phyloP scores from a whole-genome alignment of 192 early-diverging fungal species.

The Backusella macrospora region DNA sequence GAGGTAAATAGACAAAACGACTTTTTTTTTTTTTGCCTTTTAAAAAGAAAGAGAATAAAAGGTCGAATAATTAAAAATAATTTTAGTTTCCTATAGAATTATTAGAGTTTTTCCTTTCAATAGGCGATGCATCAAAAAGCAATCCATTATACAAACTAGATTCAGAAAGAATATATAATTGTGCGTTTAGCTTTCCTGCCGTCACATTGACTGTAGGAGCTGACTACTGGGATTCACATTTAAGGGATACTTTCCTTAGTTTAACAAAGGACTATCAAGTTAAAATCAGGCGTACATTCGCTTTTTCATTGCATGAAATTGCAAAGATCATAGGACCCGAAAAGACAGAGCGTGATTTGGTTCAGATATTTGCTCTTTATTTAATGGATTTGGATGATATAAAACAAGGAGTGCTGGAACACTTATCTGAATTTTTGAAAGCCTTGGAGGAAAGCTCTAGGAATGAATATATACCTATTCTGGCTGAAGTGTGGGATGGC shows the following conservation, averaged over 20 bases:
- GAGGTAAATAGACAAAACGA: constrained; percentile 18
- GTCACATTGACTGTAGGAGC: constrained; percentile 59
- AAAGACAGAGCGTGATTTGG: constrained; percentile 55
- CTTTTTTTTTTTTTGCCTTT: not conserved
- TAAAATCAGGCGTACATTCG: constrained; percentile 58
- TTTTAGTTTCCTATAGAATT: constrained; percentile 51
- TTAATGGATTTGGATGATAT: constrained; percentile 63
- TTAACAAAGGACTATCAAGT: constrained; percentile 52
- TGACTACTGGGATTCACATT: constrained; percentile 55
- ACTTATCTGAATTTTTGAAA: constrained; percentile 66
- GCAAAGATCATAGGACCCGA: constrained; percentile 58
- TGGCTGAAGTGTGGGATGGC: constrained; percentile 68
- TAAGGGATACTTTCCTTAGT: constrained; percentile 51
- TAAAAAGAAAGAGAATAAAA: not conserved
- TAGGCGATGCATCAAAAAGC: constrained; percentile 30
- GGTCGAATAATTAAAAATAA: not conserved
- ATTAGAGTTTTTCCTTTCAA: constrained; percentile 50
- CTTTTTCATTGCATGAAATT: constrained; percentile 64
- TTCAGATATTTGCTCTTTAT: constrained; percentile 55
- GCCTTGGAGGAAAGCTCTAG: constrained; percentile 62
- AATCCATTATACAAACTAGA: constrained; percentile 52
- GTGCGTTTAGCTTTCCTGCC: constrained; percentile 65
- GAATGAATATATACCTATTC: constrained; percentile 65
- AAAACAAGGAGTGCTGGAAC: constrained; percentile 68
- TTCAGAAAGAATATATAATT: constrained; percentile 55